A percentile compares a stretch with the other conserved stretches of the same genome.
These are phyloP conservation scores for Iris pallida DNA, from an alignment of 116 monocot species.

Conservation along the genomic window DNA sequence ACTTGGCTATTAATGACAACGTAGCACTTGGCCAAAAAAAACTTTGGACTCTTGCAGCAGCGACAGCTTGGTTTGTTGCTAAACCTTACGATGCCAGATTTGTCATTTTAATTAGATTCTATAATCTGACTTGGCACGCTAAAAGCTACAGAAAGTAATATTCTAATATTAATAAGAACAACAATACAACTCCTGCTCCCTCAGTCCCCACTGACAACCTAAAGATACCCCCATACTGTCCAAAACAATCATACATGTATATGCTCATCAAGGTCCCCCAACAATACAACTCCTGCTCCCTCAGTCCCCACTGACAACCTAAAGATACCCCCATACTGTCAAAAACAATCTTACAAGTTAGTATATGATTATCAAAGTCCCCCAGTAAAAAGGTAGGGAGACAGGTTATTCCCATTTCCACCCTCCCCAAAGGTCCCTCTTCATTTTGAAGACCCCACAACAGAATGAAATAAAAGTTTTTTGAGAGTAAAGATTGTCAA, in stretches of 20 bases:
- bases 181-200: too few relatives aligned
- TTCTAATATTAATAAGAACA: too few relatives aligned
- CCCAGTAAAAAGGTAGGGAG: not conserved
- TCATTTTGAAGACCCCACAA: constrained; percentile 7
- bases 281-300: too few relatives aligned
- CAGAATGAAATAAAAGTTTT: constrained; percentile 1
- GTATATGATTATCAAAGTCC: not conserved
- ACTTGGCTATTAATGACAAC: constrained; percentile 1
- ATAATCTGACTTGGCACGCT: not conserved
- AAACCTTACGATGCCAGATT: not conserved
- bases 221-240: too few relatives aligned
- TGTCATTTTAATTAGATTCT: not conserved
- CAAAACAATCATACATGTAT: not conserved
- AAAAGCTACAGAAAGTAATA: not conserved
- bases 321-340: too few relatives aligned
- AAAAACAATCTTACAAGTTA: not conserved
- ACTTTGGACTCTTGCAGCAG: constrained; percentile 1
- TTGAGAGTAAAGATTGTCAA: too few relatives aligned
- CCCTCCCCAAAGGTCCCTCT: constrained; percentile 1
- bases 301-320: too few relatives aligned
- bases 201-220: too few relatives aligned
- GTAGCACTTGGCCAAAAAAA: not conserved
- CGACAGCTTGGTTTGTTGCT: constrained; percentile 1
- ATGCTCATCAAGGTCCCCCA: too few relatives aligned
- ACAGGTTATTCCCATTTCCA: not conserved